Evolutionary conservation across 768 basidiomycete species (phyloP), one percentile per base, ranked within the genome.

Genomic region (Coprinopsis strossmayeri): DNA sequence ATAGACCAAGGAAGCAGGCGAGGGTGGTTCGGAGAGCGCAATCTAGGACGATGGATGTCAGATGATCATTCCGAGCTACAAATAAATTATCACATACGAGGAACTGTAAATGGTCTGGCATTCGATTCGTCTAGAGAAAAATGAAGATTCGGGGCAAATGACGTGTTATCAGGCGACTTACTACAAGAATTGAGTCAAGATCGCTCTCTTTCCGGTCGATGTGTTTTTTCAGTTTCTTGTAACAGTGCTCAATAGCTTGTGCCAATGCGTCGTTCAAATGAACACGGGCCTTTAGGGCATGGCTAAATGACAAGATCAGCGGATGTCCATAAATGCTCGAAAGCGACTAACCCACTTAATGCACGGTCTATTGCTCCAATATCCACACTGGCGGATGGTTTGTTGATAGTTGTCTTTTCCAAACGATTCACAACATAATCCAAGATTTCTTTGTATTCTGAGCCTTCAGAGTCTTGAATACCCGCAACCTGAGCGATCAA

Each of bases 91-190:
- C 7, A 61, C 77, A 50, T 61, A 89, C 88, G 46, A 91, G 69
- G 40, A 90, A 71, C 50, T 86, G 84, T 4, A 91, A 62, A 63
- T 89, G 86, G 56, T 81, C 79, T 2, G 87, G 85, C 18, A 89
- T 65, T 41, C 68, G 79, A 17, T 81, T 73, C 44, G 67, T 60
- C 82, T 87, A 49, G 20, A 38, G n/a, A 34, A 34, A 39, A 59
- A 17, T n/a, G 27, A n/a, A 46, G 41, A 3, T 26, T 43, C 20
- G 18, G 27, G 13, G 17, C 11, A 39, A 18, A 12, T 18, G 20
- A 34, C 13, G 17, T n/a, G 15, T 25, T 17, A 27, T 4, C 10
- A 20, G 20, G 32, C 7, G 50, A 11, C 51, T 59, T 54, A 81
- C 84, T 58, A 81, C 81, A 9, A 89, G 79, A 34, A 77, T 78